A percentile compares a stretch with the other conserved stretches of the same genome.
Conservation (phyloP, 768 basidiomycete genomes). For the Pholiota microspora region DNA sequence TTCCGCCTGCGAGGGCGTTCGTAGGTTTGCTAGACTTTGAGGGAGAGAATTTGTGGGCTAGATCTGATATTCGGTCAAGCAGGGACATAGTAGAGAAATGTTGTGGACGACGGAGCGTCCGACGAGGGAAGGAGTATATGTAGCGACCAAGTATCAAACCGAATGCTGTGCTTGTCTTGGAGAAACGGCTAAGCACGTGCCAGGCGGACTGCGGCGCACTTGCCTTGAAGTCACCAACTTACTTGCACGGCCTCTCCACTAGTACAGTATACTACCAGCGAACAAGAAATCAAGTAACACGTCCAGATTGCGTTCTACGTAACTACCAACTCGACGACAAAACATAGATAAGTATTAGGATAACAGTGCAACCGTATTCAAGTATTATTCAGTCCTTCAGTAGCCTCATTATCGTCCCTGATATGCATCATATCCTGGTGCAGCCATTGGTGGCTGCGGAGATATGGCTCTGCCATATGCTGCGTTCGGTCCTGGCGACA, state of each 20-base stretch:
- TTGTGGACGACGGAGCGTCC: neutral
- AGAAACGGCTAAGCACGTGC: conserved; percentile 5
- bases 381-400: conserved; percentile 2
- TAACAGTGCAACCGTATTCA: conserved; percentile 3
- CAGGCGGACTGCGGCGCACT: neutral
- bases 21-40: conserved; percentile 38
- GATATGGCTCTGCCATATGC: conserved; percentile 31
- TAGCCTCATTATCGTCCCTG: conserved; percentile 7
- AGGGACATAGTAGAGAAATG: conserved; percentile 43
- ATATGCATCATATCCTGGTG: conserved; percentile 9
- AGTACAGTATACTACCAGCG: neutral
- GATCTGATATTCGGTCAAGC: conserved; percentile 55
- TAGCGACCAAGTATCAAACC: neutral
- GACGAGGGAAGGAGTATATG: neutral
- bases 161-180: conserved; percentile 4
- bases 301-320: conserved; percentile 2
- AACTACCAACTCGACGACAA: conserved; percentile 5
- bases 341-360: conserved; percentile 9
- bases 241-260: too few relatives aligned
- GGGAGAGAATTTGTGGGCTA: conserved; percentile 45
- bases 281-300: neutral
- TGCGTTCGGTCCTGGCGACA: conserved; percentile 45
- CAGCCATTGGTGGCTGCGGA: conserved; percentile 13
- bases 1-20: conserved; percentile 47
- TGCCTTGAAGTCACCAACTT: too few relatives aligned